These are phyloP conservation scores for Mercurialis annua DNA, from an alignment of 345 rosid species.

Conservation along the genomic window DNA sequence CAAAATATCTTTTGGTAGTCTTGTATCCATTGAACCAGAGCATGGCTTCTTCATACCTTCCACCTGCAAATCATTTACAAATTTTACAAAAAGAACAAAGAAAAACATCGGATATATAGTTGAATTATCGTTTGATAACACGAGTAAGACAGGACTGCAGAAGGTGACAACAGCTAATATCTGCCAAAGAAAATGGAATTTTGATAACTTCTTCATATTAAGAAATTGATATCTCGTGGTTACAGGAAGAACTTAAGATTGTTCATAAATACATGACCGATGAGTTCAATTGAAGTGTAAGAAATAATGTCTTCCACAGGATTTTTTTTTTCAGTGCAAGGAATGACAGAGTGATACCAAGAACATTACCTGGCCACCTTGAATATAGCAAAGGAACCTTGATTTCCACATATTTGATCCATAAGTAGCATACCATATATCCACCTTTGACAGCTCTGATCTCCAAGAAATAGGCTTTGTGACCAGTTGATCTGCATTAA, in stretches of 20 bases:
- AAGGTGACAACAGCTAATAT: not conserved
- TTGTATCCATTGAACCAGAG: slow-evolving; percentile 71
- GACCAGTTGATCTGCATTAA: slow-evolving; percentile 29
- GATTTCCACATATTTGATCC: slow-evolving; percentile 87
- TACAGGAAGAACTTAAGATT: not conserved
- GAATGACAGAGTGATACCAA: not conserved
- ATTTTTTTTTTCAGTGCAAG: not conserved
- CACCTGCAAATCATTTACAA: slow-evolving; percentile 37
- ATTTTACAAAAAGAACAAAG: not conserved
- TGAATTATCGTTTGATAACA: not conserved
- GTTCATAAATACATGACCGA: not conserved
- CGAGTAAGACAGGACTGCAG: not conserved
- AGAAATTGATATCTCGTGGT: not conserved
- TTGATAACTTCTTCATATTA: not conserved
- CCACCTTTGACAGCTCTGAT: slow-evolving; percentile 56
- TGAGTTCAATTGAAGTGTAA: not conserved
- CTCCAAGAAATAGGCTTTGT: slow-evolving; percentile 48
- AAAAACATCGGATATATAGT: not conserved
- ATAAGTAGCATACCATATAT: slow-evolving; percentile 77
- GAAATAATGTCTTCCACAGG: not conserved
- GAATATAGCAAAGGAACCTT: slow-evolving; percentile 77
- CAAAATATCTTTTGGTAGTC: slow-evolving; percentile 57
- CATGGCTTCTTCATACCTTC: slow-evolving; percentile 68
- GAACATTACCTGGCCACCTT: slow-evolving; percentile 73
- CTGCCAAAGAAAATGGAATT: not conserved